Evolutionary conservation across 2,329 filamentous ascomycete species (phyloP).

Genomic region (Sporothrix pseudoabietina): DNA sequence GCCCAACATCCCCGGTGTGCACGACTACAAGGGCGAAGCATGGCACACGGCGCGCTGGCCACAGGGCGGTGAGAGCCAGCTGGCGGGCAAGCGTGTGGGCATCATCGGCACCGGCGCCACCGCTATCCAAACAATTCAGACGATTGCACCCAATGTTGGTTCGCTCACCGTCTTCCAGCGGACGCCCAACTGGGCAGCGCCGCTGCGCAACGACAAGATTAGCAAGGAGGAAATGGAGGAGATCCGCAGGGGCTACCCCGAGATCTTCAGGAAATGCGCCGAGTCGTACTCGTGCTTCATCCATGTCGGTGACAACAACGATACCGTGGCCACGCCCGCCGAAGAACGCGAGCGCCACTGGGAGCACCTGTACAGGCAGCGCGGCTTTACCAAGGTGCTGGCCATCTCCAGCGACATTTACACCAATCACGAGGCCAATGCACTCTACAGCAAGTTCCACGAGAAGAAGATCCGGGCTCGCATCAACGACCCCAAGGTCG

Average conservation of each 20-base stretch:
- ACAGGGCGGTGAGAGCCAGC: constrained; percentile 22
- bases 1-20: constrained; percentile 41
- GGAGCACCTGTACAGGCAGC: constrained; percentile 46
- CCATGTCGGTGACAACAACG: constrained; percentile 50
- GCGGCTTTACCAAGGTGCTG: constrained; percentile 28
- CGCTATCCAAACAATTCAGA: constrained; percentile 35
- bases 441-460: constrained; percentile 39
- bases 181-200: constrained; percentile 60
- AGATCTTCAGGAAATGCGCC: constrained; percentile 49
- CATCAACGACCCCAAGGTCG: constrained; percentile 41
- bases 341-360: constrained; percentile 50
- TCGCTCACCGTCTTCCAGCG: constrained; percentile 55
- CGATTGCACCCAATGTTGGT: constrained; percentile 38
- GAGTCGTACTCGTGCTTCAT: constrained; percentile 55
- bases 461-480: constrained; percentile 43
- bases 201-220: constrained; percentile 56
- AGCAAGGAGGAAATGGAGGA: constrained; percentile 51
- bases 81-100: constrained; percentile 33
- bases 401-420: constrained; percentile 35
- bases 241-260: constrained; percentile 42
- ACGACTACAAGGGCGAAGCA: constrained; percentile 29
- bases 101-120: constrained; percentile 36
- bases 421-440: constrained; percentile 40
- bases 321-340: constrained; percentile 45
- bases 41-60: constrained; percentile 34